Evolutionary conservation across 129 eudicot species (phyloP), one percentile per base, ranked within the genome.

Genomic region (Dittrichia graveolens): DNA sequence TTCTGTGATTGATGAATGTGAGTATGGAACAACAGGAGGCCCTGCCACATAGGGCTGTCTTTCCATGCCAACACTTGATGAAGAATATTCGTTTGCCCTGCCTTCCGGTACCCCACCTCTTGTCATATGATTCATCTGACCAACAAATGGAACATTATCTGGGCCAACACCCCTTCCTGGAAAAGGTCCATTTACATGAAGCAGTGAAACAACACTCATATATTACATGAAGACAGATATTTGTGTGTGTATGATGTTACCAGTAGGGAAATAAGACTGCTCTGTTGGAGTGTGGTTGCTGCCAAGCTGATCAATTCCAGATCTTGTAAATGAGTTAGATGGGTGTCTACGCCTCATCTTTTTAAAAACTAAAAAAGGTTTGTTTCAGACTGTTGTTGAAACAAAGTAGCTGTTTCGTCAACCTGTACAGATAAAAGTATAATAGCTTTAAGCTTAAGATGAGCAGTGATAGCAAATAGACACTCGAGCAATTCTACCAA

Each of bases 271-370:
- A 80, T 78, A 78, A 40, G 86, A 48, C 55, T 81, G 83, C 11
- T 78, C 77, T 39, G 70, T 64, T 4, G 80, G 69, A 8, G 73
- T 62, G 69, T 47, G 83, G 76, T 78, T 74, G 72, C 58, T 58
- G 16, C 56, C 62, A 12, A 77, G 83, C 53, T 78, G 82, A 69
- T 78, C 79, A 19, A 40, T 38, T 63, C 75, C 83, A 14, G 76
- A 56, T 74, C 81, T 39, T 35, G 81, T 53, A 39, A 71, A 81
- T 35, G 81, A 63, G 75, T 78, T 68, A 45, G 89, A 65, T 46
- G 70, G 74, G 81, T 78, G 72, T 45, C 85, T 45, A 74, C 70
- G 86, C 72, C 86, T 83, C 89, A 85, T 85, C 54, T n/a, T 53
- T 57, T 55, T 45, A 44, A 31, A 62, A 61, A 24, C 2, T 24